Conservation (phyloP, 2,329 filamentous ascomycete species). For the Karstenula rhodostoma region DNA sequence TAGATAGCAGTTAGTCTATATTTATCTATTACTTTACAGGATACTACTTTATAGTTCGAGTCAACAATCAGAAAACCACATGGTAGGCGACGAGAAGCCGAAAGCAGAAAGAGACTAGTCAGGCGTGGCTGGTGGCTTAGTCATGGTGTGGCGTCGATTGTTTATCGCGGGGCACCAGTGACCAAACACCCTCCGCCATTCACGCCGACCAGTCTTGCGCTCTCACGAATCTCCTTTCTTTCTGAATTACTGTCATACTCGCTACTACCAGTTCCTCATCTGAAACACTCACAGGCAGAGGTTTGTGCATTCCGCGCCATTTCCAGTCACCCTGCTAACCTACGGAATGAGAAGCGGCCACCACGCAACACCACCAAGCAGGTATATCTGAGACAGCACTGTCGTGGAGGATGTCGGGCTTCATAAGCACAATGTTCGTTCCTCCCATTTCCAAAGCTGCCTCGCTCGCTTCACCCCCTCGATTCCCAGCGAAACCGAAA, state of each 20-base stretch:
- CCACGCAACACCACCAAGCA: slow-evolving; percentile 23
- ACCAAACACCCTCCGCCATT: slow-evolving; percentile 3
- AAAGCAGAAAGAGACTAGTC: not conserved
- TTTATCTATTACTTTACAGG: too few species aligned
- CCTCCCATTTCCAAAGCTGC: slow-evolving; percentile 37
- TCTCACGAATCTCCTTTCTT: not conserved
- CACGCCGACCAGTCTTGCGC: not conserved
- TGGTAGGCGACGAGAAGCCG: not conserved
- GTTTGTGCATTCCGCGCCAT: slow-evolving; percentile 33
- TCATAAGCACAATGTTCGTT: slow-evolving; percentile 83
- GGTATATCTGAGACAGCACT: slow-evolving; percentile 30
- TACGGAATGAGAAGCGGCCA: slow-evolving; percentile 40
- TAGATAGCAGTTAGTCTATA: too few species aligned
- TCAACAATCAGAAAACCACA: too few species aligned
- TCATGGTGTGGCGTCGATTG: slow-evolving; percentile 27
- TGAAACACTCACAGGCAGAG: not conserved
- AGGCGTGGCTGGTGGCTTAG: slow-evolving; percentile 22
- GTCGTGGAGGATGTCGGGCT: slow-evolving; percentile 70
- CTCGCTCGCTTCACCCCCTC: slow-evolving; percentile 27
- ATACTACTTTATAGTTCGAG: too few species aligned
- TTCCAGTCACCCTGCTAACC: slow-evolving; percentile 42
- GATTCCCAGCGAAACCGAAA: slow-evolving; percentile 42
- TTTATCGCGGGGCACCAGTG: slow-evolving; percentile 30
- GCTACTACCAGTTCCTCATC: slow-evolving; percentile 12
- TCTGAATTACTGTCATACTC: not conserved